Evolutionary conservation across 2,329 filamentous ascomycete species (phyloP), one percentile per base, ranked within the genome.

Genomic region (Pyricularia sp.): DNA sequence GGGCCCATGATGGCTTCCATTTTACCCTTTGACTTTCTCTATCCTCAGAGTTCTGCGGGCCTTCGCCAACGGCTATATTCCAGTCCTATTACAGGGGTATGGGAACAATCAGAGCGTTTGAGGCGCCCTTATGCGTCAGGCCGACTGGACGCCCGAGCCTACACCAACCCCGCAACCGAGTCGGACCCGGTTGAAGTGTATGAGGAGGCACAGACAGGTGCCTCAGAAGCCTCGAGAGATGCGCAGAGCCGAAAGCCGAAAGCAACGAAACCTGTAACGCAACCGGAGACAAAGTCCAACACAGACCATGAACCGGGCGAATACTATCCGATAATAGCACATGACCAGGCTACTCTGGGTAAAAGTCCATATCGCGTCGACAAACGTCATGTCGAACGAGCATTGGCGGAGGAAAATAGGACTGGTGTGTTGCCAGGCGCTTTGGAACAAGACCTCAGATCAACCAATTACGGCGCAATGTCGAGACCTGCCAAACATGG

Each of bases 11-110:
- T 73, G 53, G 78, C 81, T 31, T 83, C 82, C 4, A 70, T 77
- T 9, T 79, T 83, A 65, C 73, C 82, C 62, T 78, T 85, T 71
- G 83, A 85, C 71, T 85, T 85, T 64, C 72, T 85, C 9, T 84
- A 84, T 64, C 82, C 82, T 5, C 77, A 70, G 40, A 78, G 77
- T 10, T 76, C 80, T 12, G 65, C 78, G 13, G 73, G 76, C 16
- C 72, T 81, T 5, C 69, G 82, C 66, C 77, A 78, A 57, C 76
- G 75, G 31, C 69, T 73, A 62, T 69, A 68, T 10, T 69, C 69
- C 1, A 67, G 53, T 26, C 62, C 62, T 19, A 26, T 40, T 16
- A 5, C 55, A 12, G n/a, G 65, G 6, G 60, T 68, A 2, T 31
- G 66, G 10, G 66, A 69, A 40, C 68, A 68, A 3, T 64, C 70